These are phyloP conservation scores for Saccharomycopsis malanga DNA, from an alignment of 805 yeast species.

Conservation along the genomic window DNA sequence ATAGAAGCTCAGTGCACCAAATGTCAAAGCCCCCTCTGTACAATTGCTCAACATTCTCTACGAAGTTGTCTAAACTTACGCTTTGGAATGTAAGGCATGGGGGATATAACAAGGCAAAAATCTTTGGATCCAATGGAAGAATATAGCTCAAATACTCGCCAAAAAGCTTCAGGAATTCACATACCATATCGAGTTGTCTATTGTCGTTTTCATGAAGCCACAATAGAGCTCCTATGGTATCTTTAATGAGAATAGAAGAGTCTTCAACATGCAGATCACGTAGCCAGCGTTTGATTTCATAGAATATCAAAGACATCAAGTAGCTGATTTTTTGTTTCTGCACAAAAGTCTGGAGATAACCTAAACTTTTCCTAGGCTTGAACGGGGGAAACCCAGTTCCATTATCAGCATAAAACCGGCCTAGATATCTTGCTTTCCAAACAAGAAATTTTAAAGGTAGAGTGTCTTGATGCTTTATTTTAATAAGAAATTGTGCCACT, in stretches of 20 bases:
- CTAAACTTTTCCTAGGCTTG: slow-evolving; percentile 10
- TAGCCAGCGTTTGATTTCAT: slow-evolving; percentile 2
- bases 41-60: neutral
- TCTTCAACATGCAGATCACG: neutral
- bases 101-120: neutral
- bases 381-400: slow-evolving; percentile 23
- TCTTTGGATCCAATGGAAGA: neutral
- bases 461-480: neutral
- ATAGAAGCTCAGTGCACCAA: slow-evolving; percentile 9
- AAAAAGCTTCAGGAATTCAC: slow-evolving; percentile 9
- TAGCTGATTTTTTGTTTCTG: slow-evolving; percentile 3
- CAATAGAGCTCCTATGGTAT: slow-evolving; percentile 5
- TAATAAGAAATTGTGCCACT: slow-evolving; percentile 2
- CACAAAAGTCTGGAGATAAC: slow-evolving; percentile 8
- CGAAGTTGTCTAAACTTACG: neutral
- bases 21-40: slow-evolving; percentile 2
- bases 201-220: neutral
- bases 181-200: slow-evolving; percentile 1
- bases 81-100: neutral
- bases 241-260: neutral
- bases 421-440: slow-evolving; percentile 32
- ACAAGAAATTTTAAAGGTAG: slow-evolving; percentile 21
- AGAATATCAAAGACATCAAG: slow-evolving; percentile 12
- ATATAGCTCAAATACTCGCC: slow-evolving; percentile 2
- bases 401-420: slow-evolving; percentile 25